Percentiles rank a stretch among this genome's conserved stretches.
These are phyloP conservation scores for Fusarium udum DNA, from an alignment of 2,329 filamentous ascomycete species.

Conservation along the genomic window DNA sequence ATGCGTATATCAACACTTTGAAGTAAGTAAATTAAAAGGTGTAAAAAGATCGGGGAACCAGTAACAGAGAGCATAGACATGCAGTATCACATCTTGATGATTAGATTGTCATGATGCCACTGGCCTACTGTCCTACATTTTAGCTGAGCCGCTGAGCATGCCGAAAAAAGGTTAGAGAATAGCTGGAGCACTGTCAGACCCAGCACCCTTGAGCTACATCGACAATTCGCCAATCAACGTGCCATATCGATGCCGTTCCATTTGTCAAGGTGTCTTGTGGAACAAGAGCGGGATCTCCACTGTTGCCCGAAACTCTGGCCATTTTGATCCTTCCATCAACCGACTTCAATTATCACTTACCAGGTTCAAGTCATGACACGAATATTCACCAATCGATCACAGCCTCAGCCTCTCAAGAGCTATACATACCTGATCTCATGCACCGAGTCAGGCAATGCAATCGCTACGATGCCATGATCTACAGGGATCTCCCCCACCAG, in stretches of 20 bases:
- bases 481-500: neutral
- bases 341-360: neutral
- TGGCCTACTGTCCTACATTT: too few species aligned
- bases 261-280: neutral
- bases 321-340: neutral
- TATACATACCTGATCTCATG: neutral
- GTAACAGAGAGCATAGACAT: neutral
- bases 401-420: neutral
- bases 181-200: neutral
- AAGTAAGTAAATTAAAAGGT: accelerated
- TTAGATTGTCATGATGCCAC: neutral
- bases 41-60: accelerated
- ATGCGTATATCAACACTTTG: neutral
- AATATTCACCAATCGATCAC: neutral
- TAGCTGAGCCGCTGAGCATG: neutral
- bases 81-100: neutral
- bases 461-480: neutral
- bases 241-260: too few species aligned
- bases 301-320: neutral
- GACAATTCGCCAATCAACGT: accelerated
- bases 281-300: slow-evolving; percentile 21
- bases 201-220: accelerated
- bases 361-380: neutral
- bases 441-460: neutral
- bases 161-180: neutral